Percentiles rank a stretch among this genome's conserved stretches.
These are phyloP conservation scores for Euphorbia lathyris DNA, from an alignment of 345 rosid species.

Conservation along the genomic window DNA sequence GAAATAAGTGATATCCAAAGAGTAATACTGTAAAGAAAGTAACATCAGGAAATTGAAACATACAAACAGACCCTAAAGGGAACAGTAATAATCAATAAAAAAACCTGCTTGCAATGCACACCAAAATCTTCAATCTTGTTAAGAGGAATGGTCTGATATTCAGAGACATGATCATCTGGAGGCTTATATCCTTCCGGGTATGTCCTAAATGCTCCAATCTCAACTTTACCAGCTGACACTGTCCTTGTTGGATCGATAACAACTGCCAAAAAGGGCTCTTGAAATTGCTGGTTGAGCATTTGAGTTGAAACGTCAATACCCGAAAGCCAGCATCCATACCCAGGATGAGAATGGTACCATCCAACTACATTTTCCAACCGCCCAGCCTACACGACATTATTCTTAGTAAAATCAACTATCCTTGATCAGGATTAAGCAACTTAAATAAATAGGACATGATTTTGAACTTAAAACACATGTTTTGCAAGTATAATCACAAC, in stretches of 20 bases:
- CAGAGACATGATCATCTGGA: constrained; percentile 71
- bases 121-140: constrained; percentile 91
- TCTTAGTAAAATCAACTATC: background rate
- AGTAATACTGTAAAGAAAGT: constrained; percentile 61
- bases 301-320: constrained; percentile 98
- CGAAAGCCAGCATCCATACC: constrained; percentile 99
- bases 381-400: constrained; percentile 59
- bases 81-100: background rate
- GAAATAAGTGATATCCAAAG: constrained; percentile 92
- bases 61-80: background rate
- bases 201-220: constrained; percentile 98
- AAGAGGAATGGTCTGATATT: constrained; percentile 96
- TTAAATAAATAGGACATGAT: background rate
- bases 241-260: constrained; percentile 99
- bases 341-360: constrained; percentile 97
- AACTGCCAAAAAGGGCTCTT: constrained; percentile 96
- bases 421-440: background rate
- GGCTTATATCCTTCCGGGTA: constrained; percentile 91
- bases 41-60: constrained; percentile 12
- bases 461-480: background rate
- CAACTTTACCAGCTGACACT: constrained; percentile 99
- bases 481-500: background rate
- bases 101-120: constrained; percentile 96
- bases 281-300: constrained; percentile 96
- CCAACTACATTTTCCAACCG: constrained; percentile 96